Evolutionary conservation across 306 rosid genomes (phyloP).

Genomic region (Prunus mira): DNA sequence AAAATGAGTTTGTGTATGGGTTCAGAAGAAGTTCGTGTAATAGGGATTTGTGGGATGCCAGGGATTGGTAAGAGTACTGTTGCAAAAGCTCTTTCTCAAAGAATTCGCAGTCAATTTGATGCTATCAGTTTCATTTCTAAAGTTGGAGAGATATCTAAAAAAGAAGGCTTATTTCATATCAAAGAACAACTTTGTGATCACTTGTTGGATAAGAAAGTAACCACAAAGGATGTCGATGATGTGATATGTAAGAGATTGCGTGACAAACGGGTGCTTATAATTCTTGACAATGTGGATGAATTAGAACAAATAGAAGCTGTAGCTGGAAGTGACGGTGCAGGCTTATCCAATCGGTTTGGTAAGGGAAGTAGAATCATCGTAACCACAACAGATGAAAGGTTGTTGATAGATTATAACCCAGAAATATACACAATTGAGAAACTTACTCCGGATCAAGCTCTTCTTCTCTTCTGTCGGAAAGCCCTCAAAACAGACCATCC

Average conservation of each 20-base stretch:
- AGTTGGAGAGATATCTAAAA: too few relatives aligned
- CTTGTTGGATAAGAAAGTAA: not conserved
- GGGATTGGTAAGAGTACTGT: conserved; percentile 11
- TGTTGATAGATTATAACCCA: not conserved
- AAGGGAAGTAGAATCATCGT: too few relatives aligned
- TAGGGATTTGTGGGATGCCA: conserved; percentile 16
- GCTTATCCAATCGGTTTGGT: too few relatives aligned
- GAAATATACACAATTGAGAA: not conserved
- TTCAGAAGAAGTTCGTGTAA: not conserved
- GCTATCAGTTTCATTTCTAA: too few relatives aligned
- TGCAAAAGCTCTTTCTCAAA: not conserved
- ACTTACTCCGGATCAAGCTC: not conserved
- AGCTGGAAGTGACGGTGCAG: too few relatives aligned
- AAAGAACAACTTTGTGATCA: too few relatives aligned
- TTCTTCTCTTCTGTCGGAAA: not conserved
- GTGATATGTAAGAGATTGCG: not conserved
- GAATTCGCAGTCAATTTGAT: too few relatives aligned
- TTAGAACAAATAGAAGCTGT: too few relatives aligned
- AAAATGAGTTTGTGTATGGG: not conserved
- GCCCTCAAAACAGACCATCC: not conserved
- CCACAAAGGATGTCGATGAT: not conserved
- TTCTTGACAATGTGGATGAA: too few relatives aligned
- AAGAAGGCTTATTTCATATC: too few relatives aligned
- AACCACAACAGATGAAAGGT: not conserved
- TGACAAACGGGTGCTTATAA: not conserved